Base-by-base conservation (phyloP, 139 green algal species). In the Chlorella sp. region DNA sequence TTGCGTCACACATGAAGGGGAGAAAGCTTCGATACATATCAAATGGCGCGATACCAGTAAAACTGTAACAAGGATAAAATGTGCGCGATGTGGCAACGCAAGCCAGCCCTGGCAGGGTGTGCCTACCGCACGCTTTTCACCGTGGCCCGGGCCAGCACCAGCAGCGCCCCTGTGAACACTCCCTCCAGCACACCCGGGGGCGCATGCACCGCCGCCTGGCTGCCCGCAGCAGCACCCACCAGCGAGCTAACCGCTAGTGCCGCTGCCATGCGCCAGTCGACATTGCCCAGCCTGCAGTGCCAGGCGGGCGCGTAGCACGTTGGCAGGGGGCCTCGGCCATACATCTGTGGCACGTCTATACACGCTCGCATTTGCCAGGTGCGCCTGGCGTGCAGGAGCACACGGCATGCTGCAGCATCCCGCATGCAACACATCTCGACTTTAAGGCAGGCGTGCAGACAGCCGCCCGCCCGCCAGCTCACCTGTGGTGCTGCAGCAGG, bases 191-290 rank as follows among this genome's bases (percentile, higher is more conserved):
- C 83, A 1, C 92, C 77, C 1, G 91, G 80, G 0, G 95, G 95
- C 30, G 94, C 86, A 22, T 91, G 42, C 26, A 97, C 40, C 32
- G 95, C 95, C 40, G 89, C 81, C 16, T 85, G 77, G 79, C 94
- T 95, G 64, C 95, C 95, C 1, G 84, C 86, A 15, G 64, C 91
- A 53, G 91, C 91, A 39, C 95, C 95, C 12, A 94, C 26, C 26
- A 89, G 37, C 2, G 94, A 95, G 15, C 95, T 94, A n/a, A 85
- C 88, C 7, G 91, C 93, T 16, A 97, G 81, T 12, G 83, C 89
- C 37, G 91, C 94, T 26, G 93, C 95, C 90, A 97, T 92, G 64
- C 79, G 81, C 95, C 91, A 94, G 87, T 96, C 92, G 11, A 97
- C 92, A 71, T 97, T 97, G 66, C 94, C 95, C 30, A 97, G 79